Evolutionary conservation across 73 alveolate genomes (phyloP).

Genomic region (Paramecium pentaurelia): DNA sequence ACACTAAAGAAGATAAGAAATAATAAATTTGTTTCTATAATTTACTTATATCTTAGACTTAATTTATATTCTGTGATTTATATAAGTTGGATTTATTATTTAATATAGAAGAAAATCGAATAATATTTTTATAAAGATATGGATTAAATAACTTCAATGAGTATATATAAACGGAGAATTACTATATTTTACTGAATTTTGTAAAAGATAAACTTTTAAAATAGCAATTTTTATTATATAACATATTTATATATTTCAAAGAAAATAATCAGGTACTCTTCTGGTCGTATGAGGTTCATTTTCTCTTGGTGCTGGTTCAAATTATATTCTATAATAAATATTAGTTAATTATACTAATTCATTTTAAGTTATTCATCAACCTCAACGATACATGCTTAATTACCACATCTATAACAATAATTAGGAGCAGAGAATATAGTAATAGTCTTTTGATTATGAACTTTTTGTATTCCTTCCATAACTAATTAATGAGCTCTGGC

Average conservation of each 20-base stretch:
- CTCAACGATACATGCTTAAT: conserved; percentile 79
- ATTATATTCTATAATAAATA: conserved; percentile 25
- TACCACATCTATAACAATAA: conserved; percentile 96
- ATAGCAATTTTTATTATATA: not conserved
- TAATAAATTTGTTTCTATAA: not conserved
- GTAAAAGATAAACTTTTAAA: not conserved
- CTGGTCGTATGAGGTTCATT: conserved; percentile 64
- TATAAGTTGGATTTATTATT: not conserved
- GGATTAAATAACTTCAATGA: not conserved
- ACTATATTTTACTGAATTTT: not conserved
- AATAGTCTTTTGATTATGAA: conserved; percentile 79
- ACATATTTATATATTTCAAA: conserved; percentile 43
- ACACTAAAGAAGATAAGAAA: not conserved
- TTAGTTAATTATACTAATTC: not conserved
- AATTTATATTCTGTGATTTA: not conserved
- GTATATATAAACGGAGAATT: not conserved
- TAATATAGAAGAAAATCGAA: not conserved
- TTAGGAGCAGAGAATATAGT: conserved; percentile 94
- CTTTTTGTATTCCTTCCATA: conserved; percentile 71
- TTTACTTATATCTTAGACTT: not conserved
- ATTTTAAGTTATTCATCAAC: conserved; percentile 58
- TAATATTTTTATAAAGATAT: not conserved
- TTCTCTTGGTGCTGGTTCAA: conserved; percentile 63
- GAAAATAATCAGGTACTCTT: conserved; percentile 66
- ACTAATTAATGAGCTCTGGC: conserved; percentile 77